These are phyloP conservation scores for Cladophialophora bantiana DNA, from an alignment of 2,329 filamentous ascomycete genomes.

Conservation along the genomic window DNA sequence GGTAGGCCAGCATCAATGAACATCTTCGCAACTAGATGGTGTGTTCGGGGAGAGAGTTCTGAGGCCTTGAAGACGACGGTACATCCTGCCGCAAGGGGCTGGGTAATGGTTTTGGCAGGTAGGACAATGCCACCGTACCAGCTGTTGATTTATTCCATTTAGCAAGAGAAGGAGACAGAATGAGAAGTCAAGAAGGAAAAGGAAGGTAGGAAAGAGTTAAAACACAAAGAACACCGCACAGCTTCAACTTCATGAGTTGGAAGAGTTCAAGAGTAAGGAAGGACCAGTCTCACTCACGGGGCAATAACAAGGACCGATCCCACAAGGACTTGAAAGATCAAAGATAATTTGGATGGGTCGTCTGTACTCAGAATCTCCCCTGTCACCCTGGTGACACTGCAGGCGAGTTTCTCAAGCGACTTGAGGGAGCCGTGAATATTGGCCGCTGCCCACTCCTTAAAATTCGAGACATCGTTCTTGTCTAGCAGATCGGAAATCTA, in stretches of 20 bases:
- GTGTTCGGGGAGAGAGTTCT: slow-evolving; percentile 68
- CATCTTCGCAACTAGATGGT: slow-evolving; percentile 67
- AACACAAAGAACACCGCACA: too few relatives aligned
- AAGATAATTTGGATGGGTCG: slow-evolving; percentile 42
- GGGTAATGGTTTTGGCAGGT: slow-evolving; percentile 10
- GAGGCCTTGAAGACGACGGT: slow-evolving; percentile 76
- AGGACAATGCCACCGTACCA: slow-evolving; percentile 31
- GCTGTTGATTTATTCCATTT: too few relatives aligned
- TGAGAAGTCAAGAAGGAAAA: too few relatives aligned
- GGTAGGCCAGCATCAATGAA: slow-evolving; percentile 79
- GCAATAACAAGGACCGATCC: slow-evolving; percentile 30
- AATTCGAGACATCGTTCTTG: too few relatives aligned
- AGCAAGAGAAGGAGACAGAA: too few relatives aligned
- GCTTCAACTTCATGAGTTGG: too few relatives aligned
- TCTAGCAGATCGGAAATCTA: too few relatives aligned
- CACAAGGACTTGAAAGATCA: slow-evolving; percentile 46
- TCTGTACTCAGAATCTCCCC: slow-evolving; percentile 41
- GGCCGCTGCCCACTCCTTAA: slow-evolving; percentile 12
- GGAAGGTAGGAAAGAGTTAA: too few relatives aligned
- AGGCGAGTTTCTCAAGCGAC: background rate
- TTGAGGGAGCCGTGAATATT: background rate
- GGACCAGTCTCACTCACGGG: slow-evolving; percentile 12
- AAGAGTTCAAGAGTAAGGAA: too few relatives aligned
- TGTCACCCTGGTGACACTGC: slow-evolving; percentile 19
- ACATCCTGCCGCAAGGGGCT: slow-evolving; percentile 63